Base-by-base conservation (phyloP, 306 rosid species). In the Begonia fuchsioides region DNA sequence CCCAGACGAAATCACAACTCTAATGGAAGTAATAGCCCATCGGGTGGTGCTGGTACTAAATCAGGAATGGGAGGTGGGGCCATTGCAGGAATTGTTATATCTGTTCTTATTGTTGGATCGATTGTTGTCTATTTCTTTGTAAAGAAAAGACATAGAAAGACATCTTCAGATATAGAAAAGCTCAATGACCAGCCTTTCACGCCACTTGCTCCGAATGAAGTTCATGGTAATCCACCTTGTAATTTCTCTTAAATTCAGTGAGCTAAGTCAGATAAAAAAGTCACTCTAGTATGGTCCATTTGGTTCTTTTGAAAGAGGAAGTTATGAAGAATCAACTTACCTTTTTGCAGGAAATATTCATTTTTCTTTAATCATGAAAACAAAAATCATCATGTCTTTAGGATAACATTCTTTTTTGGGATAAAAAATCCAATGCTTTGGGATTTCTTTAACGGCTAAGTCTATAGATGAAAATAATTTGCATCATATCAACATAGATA, bases 21-120 rank as follows among this genome's bases (percentile, higher is more conserved):
- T 49, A 26, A 26, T 26, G 79, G 77, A 18, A 70, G 65, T 51
- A 65, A 56, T 57, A 38, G 64, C 54, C 56, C 84, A 11, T 69
- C 88, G 51, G 68, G 56, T 54, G 59, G 26, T 60, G 90, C 70
- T 55, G 70, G 71, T 57, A 81, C 73, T 56, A 81, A 80, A 54
- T 79, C 95, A 15, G 98, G 96, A 65, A 85, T 85, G 19, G 90
- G 98, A 53, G 96, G 65, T 45, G 98, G 96, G 45, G 94, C 56
- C 51, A 64, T 92, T 59, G 98, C 98, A 56, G 98, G 98, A 69
- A 82, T 92, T 62, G 74, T 85, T 60, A 75, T 92, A 74, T 77
- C 94, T 50, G 63, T 92, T 64, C 11, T 92, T 43, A 79, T 85
- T 54, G 80, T 85, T 56, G 82, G 81, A 49, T 95, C 81, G 44